Evolutionary conservation across 805 yeast species (phyloP).

Genomic region (Candida koratica): DNA sequence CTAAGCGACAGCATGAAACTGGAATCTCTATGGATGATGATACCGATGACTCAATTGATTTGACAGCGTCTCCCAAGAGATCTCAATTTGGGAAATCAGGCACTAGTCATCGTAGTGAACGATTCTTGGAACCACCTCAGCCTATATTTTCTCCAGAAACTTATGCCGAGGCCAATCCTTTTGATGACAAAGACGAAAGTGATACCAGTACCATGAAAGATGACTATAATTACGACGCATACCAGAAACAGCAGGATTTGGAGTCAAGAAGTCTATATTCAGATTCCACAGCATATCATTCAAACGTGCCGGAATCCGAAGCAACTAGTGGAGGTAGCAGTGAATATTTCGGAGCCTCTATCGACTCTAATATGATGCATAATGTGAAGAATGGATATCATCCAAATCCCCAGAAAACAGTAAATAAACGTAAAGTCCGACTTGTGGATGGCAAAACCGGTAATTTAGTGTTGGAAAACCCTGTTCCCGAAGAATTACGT

Average conservation of each 20-base stretch:
- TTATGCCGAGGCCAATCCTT: constrained; percentile 53
- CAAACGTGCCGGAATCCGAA: constrained; percentile 20
- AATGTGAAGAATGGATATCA: constrained; percentile 36
- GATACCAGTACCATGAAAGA: constrained; percentile 16
- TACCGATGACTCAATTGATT: constrained; percentile 24
- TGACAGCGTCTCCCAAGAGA: constrained; percentile 37
- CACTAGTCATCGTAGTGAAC: constrained; percentile 40
- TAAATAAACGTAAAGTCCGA: constrained; percentile 67
- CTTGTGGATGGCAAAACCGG: constrained; percentile 62
- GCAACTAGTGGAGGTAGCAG: constrained; percentile 16
- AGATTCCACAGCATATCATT: constrained; percentile 33
- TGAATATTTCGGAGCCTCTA: constrained; percentile 42
- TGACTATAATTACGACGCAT: constrained; percentile 32
- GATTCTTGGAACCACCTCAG: constrained; percentile 59
- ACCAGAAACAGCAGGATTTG: constrained; percentile 28
- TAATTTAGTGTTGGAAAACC: constrained; percentile 85
- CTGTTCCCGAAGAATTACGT: constrained; percentile 84
- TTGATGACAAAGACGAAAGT: constrained; percentile 16
- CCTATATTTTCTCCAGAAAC: constrained; percentile 63
- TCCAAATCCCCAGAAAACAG: constrained; percentile 67
- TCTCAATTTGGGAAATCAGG: constrained; percentile 19
- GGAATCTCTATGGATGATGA: constrained; percentile 46
- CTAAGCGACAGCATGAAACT: constrained; percentile 50
- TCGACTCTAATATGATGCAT: constrained; percentile 46
- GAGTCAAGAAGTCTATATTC: constrained; percentile 35